Evolutionary conservation across 805 yeast species (phyloP), one percentile per base, ranked within the genome.

Genomic region (Metschnikowia lunata): DNA sequence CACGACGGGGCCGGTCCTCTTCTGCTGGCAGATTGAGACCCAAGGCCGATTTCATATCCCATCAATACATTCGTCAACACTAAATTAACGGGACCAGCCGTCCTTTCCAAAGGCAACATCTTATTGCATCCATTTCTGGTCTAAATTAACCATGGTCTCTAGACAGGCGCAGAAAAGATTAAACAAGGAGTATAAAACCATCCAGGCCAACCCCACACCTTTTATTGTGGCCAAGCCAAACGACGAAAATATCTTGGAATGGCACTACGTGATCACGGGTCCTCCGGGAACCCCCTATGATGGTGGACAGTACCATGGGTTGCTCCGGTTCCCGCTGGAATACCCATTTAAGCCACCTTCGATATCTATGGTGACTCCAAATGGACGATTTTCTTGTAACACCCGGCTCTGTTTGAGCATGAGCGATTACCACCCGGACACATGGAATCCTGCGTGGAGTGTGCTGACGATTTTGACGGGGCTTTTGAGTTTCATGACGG

Each of bases 361-460:
- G 10, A 90, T 90, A 42, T 74, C 86, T 45, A 88, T 90, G 86
- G 69, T 82, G 37, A 90, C 97, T 0, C 97, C 97, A 6, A 85
- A 83, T 55, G 97, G 97, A 4, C 72, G 96, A 40, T 90, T 90
- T 61, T 79, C 81, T 46, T 77, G 88, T 45, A 87, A 87, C 61
- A 82, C 88, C 4, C 71, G 96, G 39, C 72, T 90, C 26, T 90
- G 98, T 66, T 70, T 90, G 39, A 82, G 90, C n/a, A 89, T 90
- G 84, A 83, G 95, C 57, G 97, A 90, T 66, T 90, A 80, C 63
- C 98, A 90, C 56, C 97, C 96, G 3, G 93, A 89, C 62, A 71
- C 85, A 1, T 90, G 98, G 98, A 89, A 90, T 62, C 97, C 98
- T 1, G 88, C 95, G 7, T 90, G 97, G 97, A 81, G 89, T 36